Evolutionary conservation across 2,329 filamentous ascomycete species (phyloP), one percentile per base, ranked within the genome.

Genomic region (Penicillium frequentans): DNA sequence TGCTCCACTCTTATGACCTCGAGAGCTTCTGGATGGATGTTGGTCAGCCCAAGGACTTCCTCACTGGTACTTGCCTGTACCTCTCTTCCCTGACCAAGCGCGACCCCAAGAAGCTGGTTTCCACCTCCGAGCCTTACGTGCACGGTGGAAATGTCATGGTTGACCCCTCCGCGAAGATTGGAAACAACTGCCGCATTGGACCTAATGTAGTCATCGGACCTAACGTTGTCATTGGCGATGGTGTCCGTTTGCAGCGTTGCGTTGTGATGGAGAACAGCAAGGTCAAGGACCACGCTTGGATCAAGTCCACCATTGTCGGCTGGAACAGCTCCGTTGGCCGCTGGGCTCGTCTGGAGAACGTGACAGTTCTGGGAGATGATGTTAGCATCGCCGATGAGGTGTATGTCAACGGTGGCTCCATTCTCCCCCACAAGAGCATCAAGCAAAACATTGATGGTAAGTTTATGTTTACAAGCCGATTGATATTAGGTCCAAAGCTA

Each of bases 21-120:
- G 92, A 97, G 66, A 92, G 93, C 68, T 98, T 96, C 86, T 98
- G 93, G 93, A 98, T 98, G 93, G 93, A 98, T 69, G 91, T 99
- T 64, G 93, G 93, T 69, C 93, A 99, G 80, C 93, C 93, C 68
- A 99, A 98, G 82, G 93, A 99, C 75, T 99, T 98, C 85, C 83
- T 99, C 55, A 91, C 90, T 23, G 93, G 93, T 62, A 98, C 95
- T 60, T 98, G 93, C 80, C 84, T 99, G 61, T 98, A 97, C 81
- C 90, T 99, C 52, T 92, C 91, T 47, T 96, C 91, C 3, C 85
- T 98, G 59, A 85, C 92, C 57, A 96, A 96, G 86, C 92, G 90
- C 80, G 86, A 87, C 73, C 90, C 91, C 72, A 93, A 96, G 81
- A 84, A 90, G 59, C 89, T 98, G 51, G 87, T 88, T 8, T 82